Percentiles rank a stretch among this genome's conserved stretches.
These are phyloP conservation scores for Scytalidium sp. DNA, from an alignment of 2,329 filamentous ascomycete genomes.

Conservation along the genomic window DNA sequence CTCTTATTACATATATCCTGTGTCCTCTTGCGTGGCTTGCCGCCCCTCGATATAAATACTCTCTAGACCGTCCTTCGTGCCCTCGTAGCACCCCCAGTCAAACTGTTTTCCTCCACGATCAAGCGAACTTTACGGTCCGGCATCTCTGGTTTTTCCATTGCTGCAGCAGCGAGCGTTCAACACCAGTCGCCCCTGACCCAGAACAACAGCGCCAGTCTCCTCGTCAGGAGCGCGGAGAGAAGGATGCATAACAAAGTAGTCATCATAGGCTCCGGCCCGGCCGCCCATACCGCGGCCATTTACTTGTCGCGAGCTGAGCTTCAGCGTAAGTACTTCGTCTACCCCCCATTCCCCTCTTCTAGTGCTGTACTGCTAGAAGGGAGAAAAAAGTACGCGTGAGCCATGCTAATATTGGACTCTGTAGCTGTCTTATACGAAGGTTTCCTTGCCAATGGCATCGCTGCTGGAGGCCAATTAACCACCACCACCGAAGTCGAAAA, in stretches of 20 bases:
- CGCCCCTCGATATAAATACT: constrained; percentile 1
- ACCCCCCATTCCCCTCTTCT: constrained; percentile 23
- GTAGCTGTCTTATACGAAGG: constrained; percentile 88
- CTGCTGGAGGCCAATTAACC: constrained; percentile 92
- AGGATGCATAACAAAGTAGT: constrained; percentile 94
- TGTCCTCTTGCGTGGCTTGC: neutral
- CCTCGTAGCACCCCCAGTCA: constrained; percentile 52
- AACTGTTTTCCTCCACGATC: constrained; percentile 87
- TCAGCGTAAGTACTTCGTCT: constrained; percentile 55
- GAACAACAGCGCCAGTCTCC: constrained; percentile 18
- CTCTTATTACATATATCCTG: neutral
- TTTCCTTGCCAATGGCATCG: constrained; percentile 95
- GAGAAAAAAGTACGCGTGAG: neutral
- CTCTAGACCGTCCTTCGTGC: neutral
- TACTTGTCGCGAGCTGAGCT: constrained; percentile 94
- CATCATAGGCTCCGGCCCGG: constrained; percentile 92
- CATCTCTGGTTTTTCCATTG: constrained; percentile 69
- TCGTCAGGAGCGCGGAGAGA: constrained; percentile 31
- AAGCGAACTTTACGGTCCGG: constrained; percentile 74
- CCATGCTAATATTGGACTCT: constrained; percentile 24
- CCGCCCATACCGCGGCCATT: constrained; percentile 94
- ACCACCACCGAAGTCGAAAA: constrained; percentile 99
- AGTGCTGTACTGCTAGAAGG: too few relatives aligned
- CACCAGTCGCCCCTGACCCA: constrained; percentile 46
- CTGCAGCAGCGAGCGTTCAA: constrained; percentile 63